Percentiles rank a stretch among this genome's conserved stretches.
phyloP scores from a whole-genome alignment of 2,329 filamentous ascomycete genomes.

The Phoma sp. region DNA sequence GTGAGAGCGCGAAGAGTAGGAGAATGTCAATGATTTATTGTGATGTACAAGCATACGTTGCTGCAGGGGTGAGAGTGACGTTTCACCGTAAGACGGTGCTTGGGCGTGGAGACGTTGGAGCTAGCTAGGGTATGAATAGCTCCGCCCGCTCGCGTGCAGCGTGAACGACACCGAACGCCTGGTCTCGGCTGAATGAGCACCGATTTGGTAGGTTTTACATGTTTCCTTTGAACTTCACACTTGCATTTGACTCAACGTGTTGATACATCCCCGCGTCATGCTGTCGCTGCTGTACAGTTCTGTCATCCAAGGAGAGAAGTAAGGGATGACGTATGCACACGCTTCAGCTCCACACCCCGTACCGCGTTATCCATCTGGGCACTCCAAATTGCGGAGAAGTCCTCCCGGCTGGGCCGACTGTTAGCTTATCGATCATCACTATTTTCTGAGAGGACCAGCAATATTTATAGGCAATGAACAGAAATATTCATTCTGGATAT shows the following conservation, averaged over 20 bases:
- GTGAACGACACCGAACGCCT: constrained; percentile 17
- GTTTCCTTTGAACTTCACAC: neutral
- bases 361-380: constrained; percentile 17
- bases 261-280: neutral
- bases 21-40: constrained; percentile 7
- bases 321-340: constrained; percentile 4
- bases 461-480: too few relatives aligned
- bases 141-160: constrained; percentile 18
- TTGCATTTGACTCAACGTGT: too few relatives aligned
- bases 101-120: constrained; percentile 12
- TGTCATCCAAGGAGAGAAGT: neutral
- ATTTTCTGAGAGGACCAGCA: too few relatives aligned
- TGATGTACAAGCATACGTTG: constrained; percentile 15
- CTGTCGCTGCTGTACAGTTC: too few relatives aligned
- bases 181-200: constrained; percentile 2
- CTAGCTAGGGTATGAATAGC: constrained; percentile 14
- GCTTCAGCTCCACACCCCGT: constrained; percentile 12
- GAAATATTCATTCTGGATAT: neutral
- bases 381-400: neutral
- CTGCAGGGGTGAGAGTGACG: constrained; percentile 6
- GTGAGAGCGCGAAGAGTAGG: neutral
- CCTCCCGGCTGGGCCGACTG: neutral
- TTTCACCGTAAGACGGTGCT: constrained; percentile 2
- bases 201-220: neutral
- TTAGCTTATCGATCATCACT: neutral